Conservation (phyloP, 2,329 filamentous ascomycete species). For the Neocucurbitaria cava region DNA sequence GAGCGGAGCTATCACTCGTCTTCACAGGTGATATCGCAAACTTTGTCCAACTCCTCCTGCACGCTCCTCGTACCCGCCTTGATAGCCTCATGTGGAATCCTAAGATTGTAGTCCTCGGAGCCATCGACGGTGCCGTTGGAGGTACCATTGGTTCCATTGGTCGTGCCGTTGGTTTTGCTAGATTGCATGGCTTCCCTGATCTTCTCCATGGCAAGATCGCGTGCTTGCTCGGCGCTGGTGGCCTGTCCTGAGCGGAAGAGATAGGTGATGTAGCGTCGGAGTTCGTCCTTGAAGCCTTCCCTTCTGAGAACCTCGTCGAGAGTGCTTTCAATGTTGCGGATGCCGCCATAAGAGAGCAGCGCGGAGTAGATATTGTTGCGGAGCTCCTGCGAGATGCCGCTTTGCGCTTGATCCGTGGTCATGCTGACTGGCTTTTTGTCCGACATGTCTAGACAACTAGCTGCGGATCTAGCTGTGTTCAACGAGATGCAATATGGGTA, state of each 20-base stretch:
- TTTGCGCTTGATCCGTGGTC: slow-evolving; percentile 49
- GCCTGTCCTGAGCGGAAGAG: slow-evolving; percentile 65
- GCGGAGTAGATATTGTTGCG: slow-evolving; percentile 54
- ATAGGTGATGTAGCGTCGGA: slow-evolving; percentile 62
- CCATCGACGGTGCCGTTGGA: slow-evolving; percentile 40
- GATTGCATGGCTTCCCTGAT: slow-evolving; percentile 33
- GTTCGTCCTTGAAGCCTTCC: slow-evolving; percentile 64
- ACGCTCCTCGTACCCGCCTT: slow-evolving; percentile 59
- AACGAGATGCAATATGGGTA: slow-evolving; percentile 5
- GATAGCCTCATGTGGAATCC: slow-evolving; percentile 58
- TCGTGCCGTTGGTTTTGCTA: slow-evolving; percentile 19
- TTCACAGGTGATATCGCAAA: slow-evolving; percentile 50
- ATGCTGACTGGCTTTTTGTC: slow-evolving; percentile 27
- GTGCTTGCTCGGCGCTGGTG: slow-evolving; percentile 63
- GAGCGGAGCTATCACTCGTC: slow-evolving; percentile 16
- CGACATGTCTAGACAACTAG: background rate
- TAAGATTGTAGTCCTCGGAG: slow-evolving; percentile 50
- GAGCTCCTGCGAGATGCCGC: slow-evolving; percentile 48
- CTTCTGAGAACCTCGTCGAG: slow-evolving; percentile 63
- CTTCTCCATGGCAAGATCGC: slow-evolving; percentile 58
- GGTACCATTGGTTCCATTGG: slow-evolving; percentile 30
- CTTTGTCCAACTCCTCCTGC: slow-evolving; percentile 59
- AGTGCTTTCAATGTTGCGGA: slow-evolving; percentile 62
- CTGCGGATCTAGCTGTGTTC: slow-evolving; percentile 13
- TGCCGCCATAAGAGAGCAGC: slow-evolving; percentile 57